These are phyloP conservation scores for Naganishia vishniacii DNA, from an alignment of 768 basidiomycete genomes.

Conservation along the genomic window DNA sequence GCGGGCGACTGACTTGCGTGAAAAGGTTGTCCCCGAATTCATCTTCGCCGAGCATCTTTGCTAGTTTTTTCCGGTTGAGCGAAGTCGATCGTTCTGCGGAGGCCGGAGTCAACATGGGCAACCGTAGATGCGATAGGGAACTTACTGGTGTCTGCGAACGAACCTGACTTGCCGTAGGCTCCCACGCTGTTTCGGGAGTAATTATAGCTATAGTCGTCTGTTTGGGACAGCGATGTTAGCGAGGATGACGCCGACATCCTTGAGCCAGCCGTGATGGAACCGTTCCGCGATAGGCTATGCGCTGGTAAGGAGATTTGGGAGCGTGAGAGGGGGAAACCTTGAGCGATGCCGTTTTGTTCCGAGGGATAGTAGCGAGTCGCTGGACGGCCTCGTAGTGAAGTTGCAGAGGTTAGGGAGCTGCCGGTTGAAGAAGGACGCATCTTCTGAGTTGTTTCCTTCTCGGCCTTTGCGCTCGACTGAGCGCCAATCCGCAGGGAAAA, in stretches of 20 bases:
- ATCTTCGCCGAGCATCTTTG: constrained; percentile 46
- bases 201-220: constrained; percentile 13
- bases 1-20: not conserved
- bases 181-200: constrained; percentile 15
- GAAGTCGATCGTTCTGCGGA: not conserved
- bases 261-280: constrained; percentile 5
- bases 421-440: not conserved
- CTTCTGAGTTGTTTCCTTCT: not conserved
- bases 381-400: not conserved
- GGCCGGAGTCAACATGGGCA: not conserved
- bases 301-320: not conserved
- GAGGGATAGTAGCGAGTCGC: not conserved
- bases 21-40: constrained; percentile 21
- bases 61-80: constrained; percentile 38
- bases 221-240: constrained; percentile 8
- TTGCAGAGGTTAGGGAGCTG: not conserved
- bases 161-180: not conserved
- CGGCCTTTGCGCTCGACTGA: constrained; percentile 6
- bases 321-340: not conserved
- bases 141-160: constrained; percentile 20
- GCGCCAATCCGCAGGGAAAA: constrained; percentile 7
- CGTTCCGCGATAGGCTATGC: not conserved
- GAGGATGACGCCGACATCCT: constrained; percentile 25
- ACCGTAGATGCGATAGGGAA: not conserved
- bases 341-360: not conserved